Evolutionary conservation across 2,329 filamentous ascomycete genomes (phyloP).

Genomic region (Dissoconium aciculare): DNA sequence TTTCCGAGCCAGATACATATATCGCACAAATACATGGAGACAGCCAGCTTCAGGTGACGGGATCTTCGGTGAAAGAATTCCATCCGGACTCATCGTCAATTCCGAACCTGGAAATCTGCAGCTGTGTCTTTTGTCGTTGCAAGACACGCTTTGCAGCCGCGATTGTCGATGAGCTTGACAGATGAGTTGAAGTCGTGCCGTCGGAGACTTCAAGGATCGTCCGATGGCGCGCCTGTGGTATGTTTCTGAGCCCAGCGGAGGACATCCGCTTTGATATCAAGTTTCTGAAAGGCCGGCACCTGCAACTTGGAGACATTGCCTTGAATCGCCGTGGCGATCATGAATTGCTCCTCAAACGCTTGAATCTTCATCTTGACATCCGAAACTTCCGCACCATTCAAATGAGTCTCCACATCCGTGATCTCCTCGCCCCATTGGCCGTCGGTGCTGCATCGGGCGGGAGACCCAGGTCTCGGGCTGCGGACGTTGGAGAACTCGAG

Average conservation of each 20-base stretch:
- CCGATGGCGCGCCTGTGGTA: constrained; percentile 11
- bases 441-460: constrained; percentile 29
- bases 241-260: constrained; percentile 16
- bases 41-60: no score
- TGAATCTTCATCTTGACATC: constrained; percentile 44
- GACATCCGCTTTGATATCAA: constrained; percentile 20
- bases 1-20: no score
- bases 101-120: no score
- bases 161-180: no score
- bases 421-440: constrained; percentile 34
- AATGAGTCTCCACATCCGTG: constrained; percentile 36
- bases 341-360: constrained; percentile 43
- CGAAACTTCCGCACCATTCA: constrained; percentile 32
- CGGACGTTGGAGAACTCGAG: constrained; percentile 53
- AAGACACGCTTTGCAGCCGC: no score
- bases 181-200: neutral
- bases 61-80: no score
- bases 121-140: no score
- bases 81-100: no score
- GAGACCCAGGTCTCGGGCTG: constrained; percentile 36
- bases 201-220: constrained; percentile 2
- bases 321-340: constrained; percentile 42
- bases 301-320: constrained; percentile 18
- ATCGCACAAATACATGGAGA: no score
- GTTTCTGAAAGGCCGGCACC: constrained; percentile 20